These are phyloP conservation scores for Skeletonema tropicum DNA, from an alignment of 108 stramenopile species.

Conservation along the genomic window DNA sequence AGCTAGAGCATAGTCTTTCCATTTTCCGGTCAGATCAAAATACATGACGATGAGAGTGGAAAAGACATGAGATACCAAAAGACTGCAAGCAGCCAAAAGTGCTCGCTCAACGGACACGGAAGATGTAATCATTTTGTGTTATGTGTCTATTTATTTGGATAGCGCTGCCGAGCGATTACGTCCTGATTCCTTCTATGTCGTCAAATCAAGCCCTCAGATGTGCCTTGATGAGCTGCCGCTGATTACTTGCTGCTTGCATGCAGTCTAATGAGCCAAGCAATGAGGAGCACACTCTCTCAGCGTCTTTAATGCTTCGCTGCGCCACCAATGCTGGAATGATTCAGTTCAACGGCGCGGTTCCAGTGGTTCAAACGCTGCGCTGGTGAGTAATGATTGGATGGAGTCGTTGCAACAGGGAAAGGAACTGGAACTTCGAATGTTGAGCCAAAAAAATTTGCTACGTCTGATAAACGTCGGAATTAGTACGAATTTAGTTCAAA, in stretches of 20 bases:
- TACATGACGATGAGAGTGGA: conserved; percentile 26
- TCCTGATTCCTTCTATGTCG: neutral
- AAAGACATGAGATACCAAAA: conserved; percentile 20
- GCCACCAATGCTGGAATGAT: too few species aligned
- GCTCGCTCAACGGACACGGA: conserved; percentile 4
- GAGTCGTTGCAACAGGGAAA: neutral
- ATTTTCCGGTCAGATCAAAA: conserved; percentile 29
- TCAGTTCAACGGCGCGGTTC: too few species aligned
- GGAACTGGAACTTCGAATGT: neutral
- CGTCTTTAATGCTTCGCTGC: too few species aligned
- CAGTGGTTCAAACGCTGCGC: too few species aligned
- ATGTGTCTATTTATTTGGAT: neutral
- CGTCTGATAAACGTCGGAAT: neutral
- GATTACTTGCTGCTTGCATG: too few species aligned
- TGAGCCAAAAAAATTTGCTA: neutral
- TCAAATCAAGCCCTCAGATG: neutral
- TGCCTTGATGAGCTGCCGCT: too few species aligned
- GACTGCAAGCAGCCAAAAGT: conserved; percentile 13
- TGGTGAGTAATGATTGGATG: neutral
- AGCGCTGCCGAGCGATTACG: neutral
- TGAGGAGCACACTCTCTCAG: too few species aligned
- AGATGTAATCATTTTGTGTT: neutral
- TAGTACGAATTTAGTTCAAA: neutral
- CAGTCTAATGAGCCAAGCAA: too few species aligned
- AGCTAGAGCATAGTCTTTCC: conserved; percentile 18